Base-by-base conservation (phyloP, 768 basidiomycete genomes). In the Termitomyces sp. region DNA sequence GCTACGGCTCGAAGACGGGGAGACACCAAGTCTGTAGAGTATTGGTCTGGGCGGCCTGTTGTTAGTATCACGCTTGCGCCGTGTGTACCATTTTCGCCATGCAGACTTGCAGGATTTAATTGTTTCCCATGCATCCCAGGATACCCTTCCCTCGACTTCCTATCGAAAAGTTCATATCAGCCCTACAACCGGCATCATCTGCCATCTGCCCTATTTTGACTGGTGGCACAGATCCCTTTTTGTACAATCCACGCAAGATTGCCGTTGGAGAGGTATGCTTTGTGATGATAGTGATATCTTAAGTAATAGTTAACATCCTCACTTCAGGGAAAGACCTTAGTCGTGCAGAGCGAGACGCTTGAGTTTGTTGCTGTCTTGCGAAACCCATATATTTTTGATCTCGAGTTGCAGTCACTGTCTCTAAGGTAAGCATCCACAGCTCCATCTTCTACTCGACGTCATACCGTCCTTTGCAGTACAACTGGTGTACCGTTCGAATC, bases 301-400 rank as follows among this genome's bases (percentile, higher is more conserved):
- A 8, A n/a, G 51, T 49, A 22, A 20, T 24, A 27, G 50, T 62
- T 59, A 56, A 58, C 41, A 22, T 30, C 27, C 39, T 24, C 37
- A 27, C 51, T 16, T 34, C 60, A 88, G 85, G 78, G 75, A 7
- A 81, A 84, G 76, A 75, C 81, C 0, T 66, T 89, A 13, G 80
- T 95, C 15, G 91, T 94, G 1, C 91, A 91, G 69, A 88, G 88
- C 63, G 97, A 98, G 70, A 72, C 74, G 4, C 74, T 94, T 33
- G 95, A 98, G 65, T 82, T 98, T 64, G 79, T 86, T 8, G 76
- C 98, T 47, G 87, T 88, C 22, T 73, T 99, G n/a, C 84, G 86
- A 58, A 99, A 99, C 70, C 93, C 94, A 1, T 96, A 88, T 70
- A 83, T 92, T 4, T 96, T 98, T 70, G 93, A 95, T 61, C 78